phyloP scores from a whole-genome alignment of 345 rosid species.

The Lumnitzera racemosa region DNA sequence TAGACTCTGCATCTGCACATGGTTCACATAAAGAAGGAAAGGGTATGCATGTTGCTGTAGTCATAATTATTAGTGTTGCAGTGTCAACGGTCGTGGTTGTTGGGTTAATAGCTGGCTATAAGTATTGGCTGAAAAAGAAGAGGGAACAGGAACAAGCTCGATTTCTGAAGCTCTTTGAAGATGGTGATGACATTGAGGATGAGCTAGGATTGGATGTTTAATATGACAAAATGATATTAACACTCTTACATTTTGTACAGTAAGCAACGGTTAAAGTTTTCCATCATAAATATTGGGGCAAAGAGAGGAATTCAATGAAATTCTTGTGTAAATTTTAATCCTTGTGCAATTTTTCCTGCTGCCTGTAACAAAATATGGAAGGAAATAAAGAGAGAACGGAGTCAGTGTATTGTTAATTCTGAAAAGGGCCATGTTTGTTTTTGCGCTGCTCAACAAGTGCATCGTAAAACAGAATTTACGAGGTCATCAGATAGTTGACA shows the following conservation, averaged over 20 bases:
- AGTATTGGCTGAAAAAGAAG: conserved; percentile 67
- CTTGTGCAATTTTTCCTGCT: background rate
- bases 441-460: too few species aligned
- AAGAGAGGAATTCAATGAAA: background rate
- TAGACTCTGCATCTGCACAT: conserved; percentile 28
- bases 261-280: conserved; percentile 19
- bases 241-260: conserved; percentile 24
- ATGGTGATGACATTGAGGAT: conserved; percentile 79
- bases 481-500: too few species aligned
- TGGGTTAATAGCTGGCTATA: conserved; percentile 33
- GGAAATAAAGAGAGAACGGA: too few species aligned
- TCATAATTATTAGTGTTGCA: conserved; percentile 31
- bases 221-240: conserved; percentile 13
- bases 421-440: too few species aligned
- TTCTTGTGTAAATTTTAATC: background rate
- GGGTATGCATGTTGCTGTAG: conserved; percentile 33
- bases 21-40: conserved; percentile 14
- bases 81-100: conserved; percentile 27
- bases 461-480: too few species aligned
- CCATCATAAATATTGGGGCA: background rate
- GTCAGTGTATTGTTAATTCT: too few species aligned
- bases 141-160: conserved; percentile 84
- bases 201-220: conserved; percentile 52
- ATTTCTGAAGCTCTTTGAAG: conserved; percentile 82
- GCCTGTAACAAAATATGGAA: too few species aligned